Base-by-base conservation (phyloP, 306 rosid genomes). In the Fragaria nilgerrensis region DNA sequence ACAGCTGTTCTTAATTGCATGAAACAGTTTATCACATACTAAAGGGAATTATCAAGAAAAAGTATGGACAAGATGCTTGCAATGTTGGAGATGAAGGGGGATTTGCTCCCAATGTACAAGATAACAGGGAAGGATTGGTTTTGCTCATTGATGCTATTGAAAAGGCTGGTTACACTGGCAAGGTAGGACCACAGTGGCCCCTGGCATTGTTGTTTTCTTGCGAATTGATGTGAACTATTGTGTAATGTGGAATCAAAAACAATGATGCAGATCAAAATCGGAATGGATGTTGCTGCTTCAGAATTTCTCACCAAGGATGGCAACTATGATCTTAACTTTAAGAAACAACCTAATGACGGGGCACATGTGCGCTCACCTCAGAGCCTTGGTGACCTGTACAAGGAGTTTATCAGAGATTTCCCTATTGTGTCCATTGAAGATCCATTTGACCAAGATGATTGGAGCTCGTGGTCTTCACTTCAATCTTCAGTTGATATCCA, bases 11-110 rank as follows among this genome's bases (percentile, higher is more conserved):
- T 59, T 2, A 25, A 66, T 72, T 67, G 48, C 44, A 22, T 41
- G 76, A 71, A 78, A 76, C 96, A 95, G 97, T 95, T 67, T 95
- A 92, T 77, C 97, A 95, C 74, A 86, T 73, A 72, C 85, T 95
- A 56, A 95, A 91, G 96, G 99, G 97, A 61, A 92, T 95, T 76
- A 95, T 95, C 84, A 95, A 95, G 84, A 89, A 88, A 67, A 95
- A 95, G 79, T 95, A 95, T 71, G 99, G 99, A 74, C 99, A 92
- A 87, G 99, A 95, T 85, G 99, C 99, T 76, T 95, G 99, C 81
- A 95, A 95, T 81, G 97, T 92, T 29, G 99, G 99, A 73, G 99
- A 95, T 55, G 99, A 95, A 86, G 99, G 99, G 27, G 99, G 99
- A 22, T 95, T 95, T 85, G 99, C 99, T 69, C 99, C 99, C 70